Evolutionary conservation across 2,329 filamentous ascomycete species (phyloP), one percentile per base, ranked within the genome.

Genomic region (Xenoacremonium recifei): DNA sequence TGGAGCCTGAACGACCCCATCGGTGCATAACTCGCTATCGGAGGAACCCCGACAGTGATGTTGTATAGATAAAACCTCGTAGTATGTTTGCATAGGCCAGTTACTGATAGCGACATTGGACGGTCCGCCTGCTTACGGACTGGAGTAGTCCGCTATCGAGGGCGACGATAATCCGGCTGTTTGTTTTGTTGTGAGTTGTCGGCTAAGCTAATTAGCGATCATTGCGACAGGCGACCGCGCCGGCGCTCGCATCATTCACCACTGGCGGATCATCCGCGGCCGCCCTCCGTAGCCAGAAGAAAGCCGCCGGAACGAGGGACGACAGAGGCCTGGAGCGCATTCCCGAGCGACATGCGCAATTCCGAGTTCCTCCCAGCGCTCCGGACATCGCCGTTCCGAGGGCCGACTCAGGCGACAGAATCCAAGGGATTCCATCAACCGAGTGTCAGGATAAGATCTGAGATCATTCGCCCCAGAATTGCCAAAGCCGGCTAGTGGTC

Each of bases 391-490:
- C 56, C 56, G 56, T 53, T 51, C 58, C 56, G 59, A 58, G 32
- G 32, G 20, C 32, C 32, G 32, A 34, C 9, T 16, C 9, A 16
- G 9, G 9, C 10, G 16, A 12, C 20, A 6, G 17, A 43, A 57
- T 45, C 60, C 37, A 37, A 45, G 37, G 43, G 59, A 52, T 57
- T 46, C 60, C n/a, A n/a, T n/a, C n/a, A n/a, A 61, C 55, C 59
- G 55, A 55, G 44, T 29, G 37, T 44, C 43, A 58, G 54, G 53
- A 51, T 51, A 49, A 60, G 60, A 63, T 63, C 60, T 63, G 44
- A 62, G 60, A 63, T 63, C 55, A 55, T 53, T 47, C 47, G 48
- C 55, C 58, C 57, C 59, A 58, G 60, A 57, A 63, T 55, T 56
- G 44, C 60, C 54, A 21, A 39, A 61, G 48, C 13, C 37, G 49